These are phyloP conservation scores for Vanrija sp. DNA, from an alignment of 1,284 basidiomycete genomes.

Conservation along the genomic window DNA sequence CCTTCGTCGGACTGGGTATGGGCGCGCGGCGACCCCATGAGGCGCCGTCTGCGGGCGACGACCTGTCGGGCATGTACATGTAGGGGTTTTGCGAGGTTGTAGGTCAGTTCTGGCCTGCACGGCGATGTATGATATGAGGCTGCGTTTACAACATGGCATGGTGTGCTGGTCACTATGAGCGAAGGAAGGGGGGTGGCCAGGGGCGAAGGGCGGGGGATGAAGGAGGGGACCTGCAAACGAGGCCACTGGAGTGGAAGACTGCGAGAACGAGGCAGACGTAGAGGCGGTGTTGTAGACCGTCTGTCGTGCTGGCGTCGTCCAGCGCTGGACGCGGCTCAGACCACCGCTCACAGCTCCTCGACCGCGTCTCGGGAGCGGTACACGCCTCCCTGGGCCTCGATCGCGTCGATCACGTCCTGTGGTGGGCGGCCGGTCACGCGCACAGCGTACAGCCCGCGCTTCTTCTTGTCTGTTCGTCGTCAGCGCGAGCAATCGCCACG, in stretches of 20 bases:
- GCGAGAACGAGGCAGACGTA: too few relatives aligned
- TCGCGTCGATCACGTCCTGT: conserved; percentile 69
- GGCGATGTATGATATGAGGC: not conserved
- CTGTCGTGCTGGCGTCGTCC: too few relatives aligned
- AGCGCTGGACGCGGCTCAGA: too few relatives aligned
- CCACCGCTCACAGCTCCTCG: conserved; percentile 26
- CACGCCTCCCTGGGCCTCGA: conserved; percentile 38
- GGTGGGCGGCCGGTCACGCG: conserved; percentile 81
- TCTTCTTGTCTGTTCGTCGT: conserved; percentile 67
- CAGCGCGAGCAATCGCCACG: not conserved
- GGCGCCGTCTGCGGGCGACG: conserved; percentile 9
- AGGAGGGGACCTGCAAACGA: too few relatives aligned
- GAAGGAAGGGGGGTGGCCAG: not conserved
- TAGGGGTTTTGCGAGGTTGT: conserved; percentile 1
- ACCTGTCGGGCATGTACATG: conserved; percentile 34
- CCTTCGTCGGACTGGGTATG: conserved; percentile 32
- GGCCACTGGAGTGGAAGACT: too few relatives aligned
- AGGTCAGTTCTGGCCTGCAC: not conserved
- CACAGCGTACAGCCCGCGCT: conserved; percentile 80
- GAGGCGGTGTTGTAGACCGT: too few relatives aligned
- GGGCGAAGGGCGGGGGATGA: not conserved
- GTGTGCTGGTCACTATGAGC: not conserved
- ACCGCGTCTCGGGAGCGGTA: conserved; percentile 43
- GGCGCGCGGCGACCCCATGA: conserved; percentile 9
- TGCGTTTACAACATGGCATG: conserved; percentile 2